Evolutionary conservation across 805 yeast species (phyloP), one percentile per base, ranked within the genome.

Genomic region (Jamesozyma jinghongensis): DNA sequence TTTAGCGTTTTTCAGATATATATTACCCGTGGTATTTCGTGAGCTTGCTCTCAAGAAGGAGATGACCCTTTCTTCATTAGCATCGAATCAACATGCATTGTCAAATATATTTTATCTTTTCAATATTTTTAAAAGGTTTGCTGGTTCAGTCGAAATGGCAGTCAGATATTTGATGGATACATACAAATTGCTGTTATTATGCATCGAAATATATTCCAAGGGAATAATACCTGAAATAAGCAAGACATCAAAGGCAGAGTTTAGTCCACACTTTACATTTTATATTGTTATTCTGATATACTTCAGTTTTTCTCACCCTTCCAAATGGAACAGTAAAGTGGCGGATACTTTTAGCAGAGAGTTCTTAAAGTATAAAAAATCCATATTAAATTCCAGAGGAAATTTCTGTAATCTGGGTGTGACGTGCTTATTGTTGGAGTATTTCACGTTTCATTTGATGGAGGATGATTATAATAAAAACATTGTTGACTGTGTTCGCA

Each of bases 21-120:
- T 48, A n/a, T 33, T 49, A 13, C 48, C 50, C 2, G 29, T 10
- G 5, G 32, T 52, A 10, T 41, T 52, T n/a, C 25, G 36, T 10
- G 36, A 41, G 32, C 31, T 49, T 3, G 37, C 40, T 11, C 5
- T n/a, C 16, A 28, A 28, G 5, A 28, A 28, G 13, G 31, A 28
- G n/a, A 28, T 12, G 16, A 28, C 31, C 13, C 13, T 12, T 5
- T 11, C 35, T 14, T n/a, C 8, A 17, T 7, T 19, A 8, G 16
- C 12, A 32, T 17, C 25, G n/a, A 32, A 32, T n/a, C 35, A 11
- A n/a, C n/a, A 32, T 16, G 7, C 12, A 4, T 13, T 32, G 6
- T 10, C 35, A 8, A 32, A 32, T 13, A 32, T 32, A 17, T 13
- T 32, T n/a, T 32, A 14, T 13, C 25, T 32, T 19, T 32, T 32